Percentiles rank a stretch among this genome's conserved stretches.
Evolutionary conservation across 257 asterid genomes (phyloP).

Genomic region (Primulina tabacum): DNA sequence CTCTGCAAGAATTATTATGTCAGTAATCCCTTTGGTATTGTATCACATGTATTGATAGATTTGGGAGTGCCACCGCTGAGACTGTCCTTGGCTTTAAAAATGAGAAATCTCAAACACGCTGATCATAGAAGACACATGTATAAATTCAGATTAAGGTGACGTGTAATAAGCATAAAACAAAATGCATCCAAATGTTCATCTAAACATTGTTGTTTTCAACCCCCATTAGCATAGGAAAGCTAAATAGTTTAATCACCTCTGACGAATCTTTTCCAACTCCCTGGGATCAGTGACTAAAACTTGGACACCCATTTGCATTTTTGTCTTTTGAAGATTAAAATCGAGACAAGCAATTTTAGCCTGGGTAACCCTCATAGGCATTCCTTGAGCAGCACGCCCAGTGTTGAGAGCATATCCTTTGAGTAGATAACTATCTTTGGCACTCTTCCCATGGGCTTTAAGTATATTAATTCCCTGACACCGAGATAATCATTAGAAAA

Average conservation of each 20-base stretch:
- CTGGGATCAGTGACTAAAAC: constrained; percentile 87
- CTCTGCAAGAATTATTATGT: constrained; percentile 43
- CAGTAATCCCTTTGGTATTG: not conserved
- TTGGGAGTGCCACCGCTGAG: constrained; percentile 14
- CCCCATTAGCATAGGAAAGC: no score
- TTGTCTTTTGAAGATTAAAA: constrained; percentile 86
- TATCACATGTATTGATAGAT: not conserved
- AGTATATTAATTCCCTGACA: constrained; percentile 84
- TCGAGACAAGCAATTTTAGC: constrained; percentile 93
- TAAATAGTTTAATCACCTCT: constrained; percentile 48
- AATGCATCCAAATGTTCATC: not conserved
- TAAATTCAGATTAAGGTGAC: constrained; percentile 7
- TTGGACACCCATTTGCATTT: constrained; percentile 98
- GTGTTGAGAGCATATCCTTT: constrained; percentile 92
- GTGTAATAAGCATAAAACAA: not conserved
- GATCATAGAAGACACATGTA: not conserved
- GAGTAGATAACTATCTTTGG: constrained; percentile 75
- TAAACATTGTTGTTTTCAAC: not conserved
- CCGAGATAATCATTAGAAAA: constrained; percentile 24
- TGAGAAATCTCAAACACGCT: not conserved
- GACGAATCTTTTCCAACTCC: constrained; percentile 94
- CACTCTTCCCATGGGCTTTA: constrained; percentile 94
- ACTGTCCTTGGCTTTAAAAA: not conserved
- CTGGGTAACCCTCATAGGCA: constrained; percentile 82
- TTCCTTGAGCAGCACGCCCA: constrained; percentile 93